Evolutionary conservation across 1,139 yeast species (phyloP), one percentile per base, ranked within the genome.

Genomic region (Yamadazyma taylorii): DNA sequence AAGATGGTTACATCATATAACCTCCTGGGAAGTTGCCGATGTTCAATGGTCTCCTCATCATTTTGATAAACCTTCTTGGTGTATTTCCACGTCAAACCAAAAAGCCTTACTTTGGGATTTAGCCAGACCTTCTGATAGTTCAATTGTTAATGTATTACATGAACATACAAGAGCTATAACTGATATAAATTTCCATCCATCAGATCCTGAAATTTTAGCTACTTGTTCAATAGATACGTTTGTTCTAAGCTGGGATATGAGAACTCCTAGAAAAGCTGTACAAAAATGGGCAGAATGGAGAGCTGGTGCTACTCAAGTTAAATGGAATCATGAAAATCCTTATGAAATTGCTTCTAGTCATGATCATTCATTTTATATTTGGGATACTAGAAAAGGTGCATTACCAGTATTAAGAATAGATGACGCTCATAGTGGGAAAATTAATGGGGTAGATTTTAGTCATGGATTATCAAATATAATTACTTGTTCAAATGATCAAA

Each of bases 1-100:
- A 0, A 67, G 98, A 41, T 87, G 95, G 89, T 73, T 92, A 19
- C 95, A 83, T 40, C 97, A 92, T 55, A 73, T 81, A 23, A 90
- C 97, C 0, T 82, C 95, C 0, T 94, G 98, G 98, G 97, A 92
- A 59, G 98, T 92, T 2, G 97, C 98, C 0, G 97, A 92, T 57
- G 97, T 90, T 1, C 97, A 92, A 58, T 92, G 98, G 97, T 87
- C 95, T 3, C 97, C 97, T 0, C 76, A 71, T 41, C 95, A 88
- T 55, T 71, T 75, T 9, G 73, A 80, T 0, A 85, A 85, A 45
- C 94, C 96, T 0, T 74, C 85, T 13, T 89, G 97, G 96, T 89
- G 94, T 37, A 84, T 90, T 1, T 86, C 96, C 0, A 89, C 97
- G 0, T 85, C 95, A 2, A 92, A 92, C 58, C 98, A 92, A 55